phyloP scores from a whole-genome alignment of 1,284 basidiomycete species.

The Boletus semigastroideus region DNA sequence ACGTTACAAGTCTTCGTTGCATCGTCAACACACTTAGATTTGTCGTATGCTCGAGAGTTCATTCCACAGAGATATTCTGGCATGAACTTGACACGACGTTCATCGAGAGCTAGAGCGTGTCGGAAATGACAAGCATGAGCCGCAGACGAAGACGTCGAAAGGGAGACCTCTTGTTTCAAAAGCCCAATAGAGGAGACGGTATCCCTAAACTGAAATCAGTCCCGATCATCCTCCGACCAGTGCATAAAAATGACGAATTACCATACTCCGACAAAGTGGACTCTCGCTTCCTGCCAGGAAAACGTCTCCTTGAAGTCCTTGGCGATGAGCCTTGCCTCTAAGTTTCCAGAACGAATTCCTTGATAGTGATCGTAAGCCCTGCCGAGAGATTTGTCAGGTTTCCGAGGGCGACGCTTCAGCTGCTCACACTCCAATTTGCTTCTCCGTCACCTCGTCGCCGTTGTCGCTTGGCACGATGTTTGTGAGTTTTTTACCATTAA shows the following conservation, averaged over 20 bases:
- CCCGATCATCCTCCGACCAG: not conserved
- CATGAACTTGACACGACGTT: not conserved
- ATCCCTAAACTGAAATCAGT: constrained; percentile 28
- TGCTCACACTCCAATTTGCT: constrained; percentile 26
- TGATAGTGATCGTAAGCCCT: constrained; percentile 42
- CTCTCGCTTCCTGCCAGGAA: constrained; percentile 27
- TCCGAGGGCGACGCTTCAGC: too few species aligned
- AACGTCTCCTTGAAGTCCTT: constrained; percentile 38
- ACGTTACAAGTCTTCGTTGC: constrained; percentile 3
- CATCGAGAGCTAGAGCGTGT: not conserved
- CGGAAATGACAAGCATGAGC: too few species aligned
- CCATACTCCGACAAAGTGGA: constrained; percentile 46
- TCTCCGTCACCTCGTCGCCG: constrained; percentile 25
- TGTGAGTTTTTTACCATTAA: constrained; percentile 9
- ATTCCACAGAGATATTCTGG: constrained; percentile 6
- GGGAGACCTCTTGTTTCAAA: constrained; percentile 21
- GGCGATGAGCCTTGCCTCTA: constrained; percentile 13
- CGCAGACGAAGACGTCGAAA: constrained; percentile 21
- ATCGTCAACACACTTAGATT: constrained; percentile 4
- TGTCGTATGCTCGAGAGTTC: constrained; percentile 13
- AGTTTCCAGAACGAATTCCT: constrained; percentile 13
- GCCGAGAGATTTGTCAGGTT: not conserved
- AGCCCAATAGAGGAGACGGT: constrained; percentile 40
- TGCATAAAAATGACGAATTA: constrained; percentile 6
- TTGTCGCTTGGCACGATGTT: constrained; percentile 28